phyloP scores from a whole-genome alignment of 2,329 filamentous ascomycete genomes.

The Microsporum canis region DNA sequence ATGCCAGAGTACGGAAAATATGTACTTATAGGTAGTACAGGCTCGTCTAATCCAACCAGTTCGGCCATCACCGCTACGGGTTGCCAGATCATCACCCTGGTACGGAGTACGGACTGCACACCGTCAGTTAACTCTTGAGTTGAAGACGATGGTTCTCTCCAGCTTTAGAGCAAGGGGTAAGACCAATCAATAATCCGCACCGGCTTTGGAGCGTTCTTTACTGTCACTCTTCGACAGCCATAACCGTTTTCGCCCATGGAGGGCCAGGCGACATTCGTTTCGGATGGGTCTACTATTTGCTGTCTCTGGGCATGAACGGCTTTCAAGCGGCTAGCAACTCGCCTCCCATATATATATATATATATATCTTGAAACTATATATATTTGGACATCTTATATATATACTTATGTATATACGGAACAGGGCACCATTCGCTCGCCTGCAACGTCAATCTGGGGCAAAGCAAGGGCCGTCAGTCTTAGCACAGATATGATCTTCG shows the following conservation, averaged over 20 bases:
- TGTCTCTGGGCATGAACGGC: not conserved
- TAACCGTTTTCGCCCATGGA: not conserved
- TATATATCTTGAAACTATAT: not conserved
- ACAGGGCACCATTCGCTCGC: not conserved
- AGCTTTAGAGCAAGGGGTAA: not conserved
- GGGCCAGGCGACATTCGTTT: not conserved
- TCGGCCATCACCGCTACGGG: not conserved
- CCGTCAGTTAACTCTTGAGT: not conserved
- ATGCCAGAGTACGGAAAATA: not conserved
- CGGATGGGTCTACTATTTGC: not conserved
- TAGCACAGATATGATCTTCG: slow-evolving; percentile 3
- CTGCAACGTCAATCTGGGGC: not conserved
- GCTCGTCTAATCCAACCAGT: not conserved
- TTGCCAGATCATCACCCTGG: not conserved
- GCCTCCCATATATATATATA: not conserved
- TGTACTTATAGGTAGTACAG: not conserved
- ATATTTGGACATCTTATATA: not conserved
- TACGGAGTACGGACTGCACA: not conserved
- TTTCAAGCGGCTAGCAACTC: not conserved
- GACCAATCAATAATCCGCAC: not conserved
- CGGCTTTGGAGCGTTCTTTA: not conserved
- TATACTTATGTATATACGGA: not conserved
- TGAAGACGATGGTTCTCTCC: not conserved
- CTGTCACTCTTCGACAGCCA: not conserved
- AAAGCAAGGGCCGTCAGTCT: slow-evolving; percentile 4